phyloP scores from a whole-genome alignment of 1,284 basidiomycete species.

The Irpex sp. region DNA sequence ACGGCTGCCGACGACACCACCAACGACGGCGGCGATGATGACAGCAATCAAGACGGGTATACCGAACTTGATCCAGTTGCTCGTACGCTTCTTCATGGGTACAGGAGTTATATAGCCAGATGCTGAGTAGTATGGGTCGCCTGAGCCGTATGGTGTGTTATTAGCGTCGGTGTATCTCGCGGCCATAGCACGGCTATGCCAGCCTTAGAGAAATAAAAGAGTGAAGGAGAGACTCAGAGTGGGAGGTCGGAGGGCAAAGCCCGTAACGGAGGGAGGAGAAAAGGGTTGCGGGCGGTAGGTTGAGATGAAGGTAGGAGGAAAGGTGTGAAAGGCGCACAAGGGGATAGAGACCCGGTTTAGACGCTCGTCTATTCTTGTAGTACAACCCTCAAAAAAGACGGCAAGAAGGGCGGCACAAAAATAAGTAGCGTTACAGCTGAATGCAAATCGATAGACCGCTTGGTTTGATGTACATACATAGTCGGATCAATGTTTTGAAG shows the following conservation, averaged over 20 bases:
- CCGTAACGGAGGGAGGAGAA: slow-evolving; percentile 2
- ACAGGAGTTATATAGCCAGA: slow-evolving; percentile 59
- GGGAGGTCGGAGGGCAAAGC: slow-evolving; percentile 8
- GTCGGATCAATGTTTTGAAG: background rate
- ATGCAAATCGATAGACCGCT: background rate
- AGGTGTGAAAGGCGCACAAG: slow-evolving; percentile 5
- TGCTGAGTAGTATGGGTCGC: slow-evolving; percentile 67
- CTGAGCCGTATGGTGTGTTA: slow-evolving; percentile 45
- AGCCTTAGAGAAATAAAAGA: slow-evolving; percentile 11
- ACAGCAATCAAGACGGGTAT: slow-evolving; percentile 62
- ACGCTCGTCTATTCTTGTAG: slow-evolving; percentile 10
- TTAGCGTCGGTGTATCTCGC: slow-evolving; percentile 46
- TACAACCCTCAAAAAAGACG: background rate
- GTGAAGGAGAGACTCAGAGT: slow-evolving; percentile 28
- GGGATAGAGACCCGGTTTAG: background rate
- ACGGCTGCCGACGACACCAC: slow-evolving; percentile 69
- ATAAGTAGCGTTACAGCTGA: background rate
- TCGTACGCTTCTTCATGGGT: slow-evolving; percentile 35
- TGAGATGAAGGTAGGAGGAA: slow-evolving; percentile 13
- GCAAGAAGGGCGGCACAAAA: background rate
- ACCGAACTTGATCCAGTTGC: slow-evolving; percentile 66
- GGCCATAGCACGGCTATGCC: slow-evolving; percentile 27
- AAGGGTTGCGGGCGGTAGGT: background rate
- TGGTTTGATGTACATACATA: background rate
- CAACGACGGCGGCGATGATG: slow-evolving; percentile 75